Evolutionary conservation across 1,139 yeast genomes (phyloP), one percentile per base, ranked within the genome.

Genomic region (Saccharomyces hybrid): DNA sequence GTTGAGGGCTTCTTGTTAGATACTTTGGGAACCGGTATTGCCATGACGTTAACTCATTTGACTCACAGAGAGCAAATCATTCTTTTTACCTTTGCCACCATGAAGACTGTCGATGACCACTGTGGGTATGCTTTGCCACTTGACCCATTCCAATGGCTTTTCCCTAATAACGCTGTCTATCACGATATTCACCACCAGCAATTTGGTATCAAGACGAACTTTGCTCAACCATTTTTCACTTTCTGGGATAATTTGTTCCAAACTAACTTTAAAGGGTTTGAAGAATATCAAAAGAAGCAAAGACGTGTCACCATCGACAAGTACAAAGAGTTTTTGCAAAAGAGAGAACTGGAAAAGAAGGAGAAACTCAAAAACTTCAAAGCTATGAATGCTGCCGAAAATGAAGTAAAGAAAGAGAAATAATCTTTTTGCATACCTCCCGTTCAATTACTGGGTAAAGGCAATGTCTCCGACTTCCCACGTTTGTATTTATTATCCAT

Each of bases 111-210:
- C 52, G 99, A 93, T 70, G 99, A 93, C 71, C 99, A 93, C 72
- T 93, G 98, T 72, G 99, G 99, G 19, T 93, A 91, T 72, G 83
- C 90, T 49, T 75, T 93, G 56, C 99, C 98, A 16, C 87, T 75
- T 70, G 99, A 93, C 70, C 83, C 91, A 34, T 87, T 93, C 76
- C 99, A 93, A 74, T 69, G 82, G 47, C 55, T 91, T 14, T 93
- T 93, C 78, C 98, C 98, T 58, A 93, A 93, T 74, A 91, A 93
- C 67, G 88, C 98, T 11, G 86, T 90, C 44, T 93, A 90, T 71
- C 99, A 93, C 69, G 99, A 93, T 72, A 90, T 93, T 62, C 99
- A 93, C 70, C 99, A 93, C 73, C 99, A 93, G 75, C 82, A 82
- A 63, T 93, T 95, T 80, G 99, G 99, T 34, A 85, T 93, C 73